These are phyloP conservation scores for Warburgia ugandensis DNA, from an alignment of 164 flowering plant species.

Conservation along the genomic window DNA sequence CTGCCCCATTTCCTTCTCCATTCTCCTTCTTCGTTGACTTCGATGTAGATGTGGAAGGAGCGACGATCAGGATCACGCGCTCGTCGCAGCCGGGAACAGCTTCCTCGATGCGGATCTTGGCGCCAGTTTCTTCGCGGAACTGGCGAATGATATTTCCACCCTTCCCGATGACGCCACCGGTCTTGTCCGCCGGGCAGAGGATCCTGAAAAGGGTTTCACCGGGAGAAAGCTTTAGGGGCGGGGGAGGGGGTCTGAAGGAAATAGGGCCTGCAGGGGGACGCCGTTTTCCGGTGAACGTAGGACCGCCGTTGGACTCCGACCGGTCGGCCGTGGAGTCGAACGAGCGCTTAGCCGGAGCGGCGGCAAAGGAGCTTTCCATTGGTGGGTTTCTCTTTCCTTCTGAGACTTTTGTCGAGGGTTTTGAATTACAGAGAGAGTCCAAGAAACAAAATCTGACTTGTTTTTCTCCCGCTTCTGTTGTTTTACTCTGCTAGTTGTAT, in stretches of 20 bases:
- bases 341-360: neutral
- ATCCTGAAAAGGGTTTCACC: constrained; percentile 29
- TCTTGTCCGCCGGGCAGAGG: constrained; percentile 31
- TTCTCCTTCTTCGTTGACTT: constrained; percentile 6
- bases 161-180: constrained; percentile 35
- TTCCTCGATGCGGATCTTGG: constrained; percentile 30
- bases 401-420: too few species aligned
- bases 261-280: constrained; percentile 8
- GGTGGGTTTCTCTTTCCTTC: neutral
- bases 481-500: too few species aligned
- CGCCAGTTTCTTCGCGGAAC: constrained; percentile 31
- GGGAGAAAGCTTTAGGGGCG: constrained; percentile 13
- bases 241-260: constrained; percentile 16
- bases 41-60: neutral
- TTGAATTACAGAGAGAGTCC: too few species aligned
- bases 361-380: neutral
- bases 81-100: constrained; percentile 23
- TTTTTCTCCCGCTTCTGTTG: neutral
- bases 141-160: constrained; percentile 35
- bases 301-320: constrained; percentile 10
- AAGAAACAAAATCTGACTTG: too few species aligned
- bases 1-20: neutral
- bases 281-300: constrained; percentile 3
- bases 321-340: constrained; percentile 2
- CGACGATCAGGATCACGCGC: constrained; percentile 27